Evolutionary conservation across 2,329 filamentous ascomycete genomes (phyloP).

Genomic region (Xylaria sp.): DNA sequence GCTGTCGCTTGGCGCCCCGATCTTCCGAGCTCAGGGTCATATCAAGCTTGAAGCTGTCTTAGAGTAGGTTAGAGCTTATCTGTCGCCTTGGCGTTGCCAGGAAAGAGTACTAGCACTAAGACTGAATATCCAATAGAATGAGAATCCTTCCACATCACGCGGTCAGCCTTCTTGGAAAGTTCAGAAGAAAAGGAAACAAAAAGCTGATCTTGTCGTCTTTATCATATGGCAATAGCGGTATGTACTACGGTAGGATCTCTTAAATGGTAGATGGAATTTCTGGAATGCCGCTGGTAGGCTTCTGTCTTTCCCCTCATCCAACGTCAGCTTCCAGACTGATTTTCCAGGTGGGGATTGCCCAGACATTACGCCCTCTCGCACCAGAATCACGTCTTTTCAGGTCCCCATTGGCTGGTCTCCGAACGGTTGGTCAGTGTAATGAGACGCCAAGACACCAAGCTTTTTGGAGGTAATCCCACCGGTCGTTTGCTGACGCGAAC

Average conservation of each 20-base stretch:
- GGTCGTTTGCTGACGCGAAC: slow-evolving; percentile 15
- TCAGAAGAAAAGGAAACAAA: neutral
- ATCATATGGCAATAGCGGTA: too few species aligned
- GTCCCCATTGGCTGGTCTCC: neutral
- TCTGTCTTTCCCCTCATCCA: slow-evolving; percentile 10
- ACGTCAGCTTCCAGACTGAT: slow-evolving; percentile 27
- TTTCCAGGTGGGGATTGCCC: neutral
- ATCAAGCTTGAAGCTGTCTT: slow-evolving; percentile 9
- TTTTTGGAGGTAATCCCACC: slow-evolving; percentile 2
- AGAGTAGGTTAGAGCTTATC: neutral
- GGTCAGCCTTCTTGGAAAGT: neutral
- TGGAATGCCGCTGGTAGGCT: neutral
- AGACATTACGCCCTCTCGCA: slow-evolving; percentile 24
- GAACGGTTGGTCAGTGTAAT: slow-evolving; percentile 8
- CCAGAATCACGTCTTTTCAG: slow-evolving; percentile 26
- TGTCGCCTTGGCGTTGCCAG: neutral
- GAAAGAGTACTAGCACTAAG: neutral
- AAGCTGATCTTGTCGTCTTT: neutral
- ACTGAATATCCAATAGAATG: neutral
- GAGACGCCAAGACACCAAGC: slow-evolving; percentile 30
- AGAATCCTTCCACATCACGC: neutral
- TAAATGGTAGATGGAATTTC: too few species aligned
- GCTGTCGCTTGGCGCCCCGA: slow-evolving; percentile 24
- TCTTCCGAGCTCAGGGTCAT: slow-evolving; percentile 1
- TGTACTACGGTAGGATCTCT: neutral